Percentiles rank a stretch among this genome's conserved stretches.
Conservation (phyloP, 1,284 basidiomycete species). For the Puccinia polysora region DNA sequence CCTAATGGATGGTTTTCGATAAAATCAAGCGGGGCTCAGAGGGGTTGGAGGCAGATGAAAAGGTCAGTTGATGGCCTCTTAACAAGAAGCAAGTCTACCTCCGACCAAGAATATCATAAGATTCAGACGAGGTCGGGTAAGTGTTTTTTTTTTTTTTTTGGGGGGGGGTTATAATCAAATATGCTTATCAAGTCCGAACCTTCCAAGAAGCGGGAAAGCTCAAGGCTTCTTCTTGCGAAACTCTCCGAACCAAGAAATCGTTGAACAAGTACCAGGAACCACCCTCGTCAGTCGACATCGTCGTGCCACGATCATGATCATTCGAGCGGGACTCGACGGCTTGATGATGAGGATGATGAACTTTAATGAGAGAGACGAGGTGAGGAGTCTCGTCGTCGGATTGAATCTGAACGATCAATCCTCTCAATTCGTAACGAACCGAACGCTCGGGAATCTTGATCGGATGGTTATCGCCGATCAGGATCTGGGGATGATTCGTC, state of each 20-base stretch:
- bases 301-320: neutral
- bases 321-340: slow-evolving; percentile 60
- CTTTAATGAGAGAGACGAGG: slow-evolving; percentile 74
- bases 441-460: slow-evolving; percentile 61
- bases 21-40: neutral
- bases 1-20: slow-evolving; percentile 56
- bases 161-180: too few relatives aligned
- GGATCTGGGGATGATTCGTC: slow-evolving; percentile 34
- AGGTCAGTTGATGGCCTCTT: too few relatives aligned
- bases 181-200: too few relatives aligned
- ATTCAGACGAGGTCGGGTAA: too few relatives aligned
- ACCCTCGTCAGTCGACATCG: too few relatives aligned
- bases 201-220: slow-evolving; percentile 89
- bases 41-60: too few relatives aligned
- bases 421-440: slow-evolving; percentile 66
- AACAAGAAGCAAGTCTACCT: too few relatives aligned
- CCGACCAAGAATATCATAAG: slow-evolving; percentile 1
- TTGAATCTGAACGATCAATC: slow-evolving; percentile 77
- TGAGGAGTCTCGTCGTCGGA: slow-evolving; percentile 73
- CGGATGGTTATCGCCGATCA: slow-evolving; percentile 54
- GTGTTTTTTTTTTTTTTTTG: too few relatives aligned
- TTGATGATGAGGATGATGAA: slow-evolving; percentile 50
- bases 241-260: slow-evolving; percentile 83
- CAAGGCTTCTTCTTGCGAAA: slow-evolving; percentile 78
- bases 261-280: slow-evolving; percentile 89